Percentiles rank a stretch among this genome's conserved stretches.
Evolutionary conservation across 1,284 basidiomycete genomes (phyloP).

Genomic region (Sparassis latifolia): DNA sequence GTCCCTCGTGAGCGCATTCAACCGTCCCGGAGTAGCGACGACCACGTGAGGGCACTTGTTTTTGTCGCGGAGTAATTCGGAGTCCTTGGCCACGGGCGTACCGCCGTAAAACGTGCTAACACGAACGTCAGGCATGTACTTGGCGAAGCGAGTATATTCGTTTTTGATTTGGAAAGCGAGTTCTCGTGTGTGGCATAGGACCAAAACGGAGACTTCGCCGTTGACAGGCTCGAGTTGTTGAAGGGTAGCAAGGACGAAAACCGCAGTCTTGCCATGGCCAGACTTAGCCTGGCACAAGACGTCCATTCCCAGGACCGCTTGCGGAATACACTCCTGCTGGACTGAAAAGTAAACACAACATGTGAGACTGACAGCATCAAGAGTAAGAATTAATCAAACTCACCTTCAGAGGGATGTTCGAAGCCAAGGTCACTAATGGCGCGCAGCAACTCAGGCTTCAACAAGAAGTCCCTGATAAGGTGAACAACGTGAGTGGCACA

Average conservation of each 20-base stretch:
- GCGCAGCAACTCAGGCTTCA: constrained; percentile 95
- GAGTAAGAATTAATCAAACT: constrained; percentile 14
- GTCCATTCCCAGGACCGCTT: constrained; percentile 99
- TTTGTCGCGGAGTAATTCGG: constrained; percentile 94
- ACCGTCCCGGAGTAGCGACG: constrained; percentile 94
- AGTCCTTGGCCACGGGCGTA: constrained; percentile 91
- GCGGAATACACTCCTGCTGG: constrained; percentile 99
- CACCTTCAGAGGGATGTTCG: constrained; percentile 99
- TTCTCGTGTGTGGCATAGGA: constrained; percentile 99
- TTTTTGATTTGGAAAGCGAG: constrained; percentile 99
- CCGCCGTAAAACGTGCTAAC: constrained; percentile 98
- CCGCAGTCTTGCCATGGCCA: constrained; percentile 99
- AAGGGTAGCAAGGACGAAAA: constrained; percentile 96
- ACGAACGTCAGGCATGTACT: constrained; percentile 99
- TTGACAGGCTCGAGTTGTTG: constrained; percentile 99
- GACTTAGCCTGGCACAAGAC: constrained; percentile 99
- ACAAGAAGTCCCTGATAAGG: constrained; percentile 78
- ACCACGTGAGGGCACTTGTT: constrained; percentile 97
- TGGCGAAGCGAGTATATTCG: constrained; percentile 98
- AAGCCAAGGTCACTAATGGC: constrained; percentile 99
- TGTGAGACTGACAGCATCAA: constrained; percentile 1
- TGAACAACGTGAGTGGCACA: too few relatives aligned
- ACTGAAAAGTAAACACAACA: constrained; percentile 44
- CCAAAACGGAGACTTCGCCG: constrained; percentile 95
- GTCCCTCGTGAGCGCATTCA: constrained; percentile 90